Evolutionary conservation across 257 asterid species (phyloP).

Genomic region (Datura wrightii): DNA sequence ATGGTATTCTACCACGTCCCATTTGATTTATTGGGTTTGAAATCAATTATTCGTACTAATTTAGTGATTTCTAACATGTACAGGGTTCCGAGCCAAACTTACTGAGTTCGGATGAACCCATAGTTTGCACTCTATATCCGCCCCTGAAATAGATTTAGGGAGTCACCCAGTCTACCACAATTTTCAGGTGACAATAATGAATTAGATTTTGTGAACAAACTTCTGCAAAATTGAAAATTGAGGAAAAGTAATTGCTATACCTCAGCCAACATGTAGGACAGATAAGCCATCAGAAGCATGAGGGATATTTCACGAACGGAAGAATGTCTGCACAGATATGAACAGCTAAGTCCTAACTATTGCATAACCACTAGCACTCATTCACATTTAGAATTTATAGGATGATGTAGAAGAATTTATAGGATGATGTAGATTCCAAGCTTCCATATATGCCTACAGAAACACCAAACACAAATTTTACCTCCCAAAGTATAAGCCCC

Average conservation of each 20-base stretch:
- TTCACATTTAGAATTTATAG: background rate
- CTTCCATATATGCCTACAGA: background rate
- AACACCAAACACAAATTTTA: conserved; percentile 35
- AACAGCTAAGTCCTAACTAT: background rate
- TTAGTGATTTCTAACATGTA: background rate
- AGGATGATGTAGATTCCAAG: background rate
- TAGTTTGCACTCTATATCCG: background rate
- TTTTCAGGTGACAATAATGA: background rate
- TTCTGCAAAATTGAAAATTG: background rate
- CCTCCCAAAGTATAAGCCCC: conserved; percentile 86
- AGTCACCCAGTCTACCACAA: background rate
- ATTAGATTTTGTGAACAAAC: background rate
- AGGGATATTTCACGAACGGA: conserved; percentile 86
- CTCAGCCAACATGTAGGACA: conserved; percentile 98
- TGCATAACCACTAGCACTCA: background rate
- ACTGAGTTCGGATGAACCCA: background rate
- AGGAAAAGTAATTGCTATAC: conserved; percentile 43
- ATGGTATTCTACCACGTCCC: background rate
- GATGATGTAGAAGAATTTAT: background rate
- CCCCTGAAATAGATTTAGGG: background rate
- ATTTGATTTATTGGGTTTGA: conserved; percentile 13
- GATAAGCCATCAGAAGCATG: conserved; percentile 88
- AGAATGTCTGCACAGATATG: conserved; percentile 71
- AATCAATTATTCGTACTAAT: background rate
- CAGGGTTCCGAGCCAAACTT: background rate